Conservation (phyloP, 257 asterid species). For the Solanum paucissectum region DNA sequence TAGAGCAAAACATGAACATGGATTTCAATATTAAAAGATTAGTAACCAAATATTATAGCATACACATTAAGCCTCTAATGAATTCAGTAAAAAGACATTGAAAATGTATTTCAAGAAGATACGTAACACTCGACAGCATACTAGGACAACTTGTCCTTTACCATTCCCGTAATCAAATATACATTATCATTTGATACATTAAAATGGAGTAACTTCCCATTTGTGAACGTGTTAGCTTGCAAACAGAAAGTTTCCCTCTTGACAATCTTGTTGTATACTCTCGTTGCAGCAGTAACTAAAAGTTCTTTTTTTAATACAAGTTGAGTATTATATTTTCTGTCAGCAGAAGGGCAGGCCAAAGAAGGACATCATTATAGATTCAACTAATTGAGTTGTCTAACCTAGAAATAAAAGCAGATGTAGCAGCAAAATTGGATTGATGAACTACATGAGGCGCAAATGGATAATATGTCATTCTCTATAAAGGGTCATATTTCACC, state of each 20-base stretch:
- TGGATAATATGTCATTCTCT: slow-evolving; percentile 90
- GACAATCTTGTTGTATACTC: background rate
- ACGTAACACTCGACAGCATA: background rate
- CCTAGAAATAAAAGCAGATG: slow-evolving; percentile 88
- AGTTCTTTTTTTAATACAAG: too few species aligned
- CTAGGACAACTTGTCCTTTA: background rate
- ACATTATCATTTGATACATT: background rate
- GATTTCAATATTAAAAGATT: too few species aligned
- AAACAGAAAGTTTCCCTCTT: background rate
- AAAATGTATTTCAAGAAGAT: background rate
- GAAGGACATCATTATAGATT: too few species aligned
- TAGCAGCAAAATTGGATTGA: slow-evolving; percentile 89
- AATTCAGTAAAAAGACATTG: background rate
- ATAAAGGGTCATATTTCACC: slow-evolving; percentile 78
- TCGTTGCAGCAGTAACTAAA: too few species aligned
- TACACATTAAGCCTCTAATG: background rate
- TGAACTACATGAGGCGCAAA: slow-evolving; percentile 78
- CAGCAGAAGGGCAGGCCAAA: too few species aligned
- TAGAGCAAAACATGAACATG: background rate
- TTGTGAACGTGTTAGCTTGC: background rate
- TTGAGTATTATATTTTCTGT: too few species aligned
- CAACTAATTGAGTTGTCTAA: slow-evolving; percentile 7
- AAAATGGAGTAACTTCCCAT: background rate
- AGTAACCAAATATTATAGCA: background rate
- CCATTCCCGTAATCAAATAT: background rate